A percentile compares a stretch with the other conserved stretches of the same genome.
Conservation (phyloP, 225 moss, liverwort and hornwort species). For the Pleurozium schreberi region DNA sequence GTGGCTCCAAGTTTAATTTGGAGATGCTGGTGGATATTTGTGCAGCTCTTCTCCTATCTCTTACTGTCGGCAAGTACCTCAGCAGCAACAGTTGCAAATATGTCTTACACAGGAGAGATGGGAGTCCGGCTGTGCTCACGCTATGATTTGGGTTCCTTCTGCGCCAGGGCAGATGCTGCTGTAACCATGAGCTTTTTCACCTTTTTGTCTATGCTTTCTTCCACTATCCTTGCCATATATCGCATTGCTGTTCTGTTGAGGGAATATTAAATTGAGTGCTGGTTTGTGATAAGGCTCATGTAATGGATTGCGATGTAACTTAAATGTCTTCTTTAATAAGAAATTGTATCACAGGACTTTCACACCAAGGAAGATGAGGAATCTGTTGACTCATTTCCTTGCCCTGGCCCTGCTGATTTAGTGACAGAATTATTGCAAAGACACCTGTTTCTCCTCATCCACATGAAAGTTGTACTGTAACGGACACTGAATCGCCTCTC, state of each 20-base stretch:
- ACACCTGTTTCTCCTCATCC: neutral
- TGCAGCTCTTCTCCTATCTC: constrained; percentile 34
- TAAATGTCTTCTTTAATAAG: neutral
- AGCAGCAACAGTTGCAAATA: constrained; percentile 31
- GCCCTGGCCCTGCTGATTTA: neutral
- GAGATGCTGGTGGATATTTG: neutral
- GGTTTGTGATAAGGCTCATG: neutral
- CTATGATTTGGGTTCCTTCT: constrained; percentile 32
- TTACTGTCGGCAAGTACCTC: constrained; percentile 41
- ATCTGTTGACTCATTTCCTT: neutral
- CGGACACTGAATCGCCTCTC: neutral
- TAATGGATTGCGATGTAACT: neutral
- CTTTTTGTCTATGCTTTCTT: constrained; percentile 34
- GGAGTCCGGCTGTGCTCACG: constrained; percentile 29
- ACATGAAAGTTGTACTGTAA: neutral
- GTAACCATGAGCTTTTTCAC: constrained; percentile 47
- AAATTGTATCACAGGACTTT: neutral
- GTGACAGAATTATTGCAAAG: neutral
- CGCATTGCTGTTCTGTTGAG: constrained; percentile 20
- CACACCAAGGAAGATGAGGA: neutral
- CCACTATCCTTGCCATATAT: constrained; percentile 33
- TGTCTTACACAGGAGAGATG: constrained; percentile 46
- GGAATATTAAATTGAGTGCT: constrained; percentile 10
- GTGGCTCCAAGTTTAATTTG: neutral
- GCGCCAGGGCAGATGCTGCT: constrained; percentile 38